A percentile compares a stretch with the other conserved stretches of the same genome.
phyloP scores from a whole-genome alignment of 2,329 filamentous ascomycete species.

The Xylariaceae sp. region DNA sequence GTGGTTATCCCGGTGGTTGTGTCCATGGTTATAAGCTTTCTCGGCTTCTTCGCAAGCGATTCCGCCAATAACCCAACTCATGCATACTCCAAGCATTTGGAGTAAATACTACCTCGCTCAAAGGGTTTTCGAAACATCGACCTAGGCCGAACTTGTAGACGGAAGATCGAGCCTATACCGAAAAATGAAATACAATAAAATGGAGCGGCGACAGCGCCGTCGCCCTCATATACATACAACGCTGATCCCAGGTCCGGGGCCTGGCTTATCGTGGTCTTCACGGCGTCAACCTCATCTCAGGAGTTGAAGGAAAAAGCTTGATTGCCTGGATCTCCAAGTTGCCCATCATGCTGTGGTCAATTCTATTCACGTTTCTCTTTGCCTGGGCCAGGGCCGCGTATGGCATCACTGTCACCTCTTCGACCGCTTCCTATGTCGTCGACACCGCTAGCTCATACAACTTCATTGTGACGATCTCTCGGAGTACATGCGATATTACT shows the following conservation, averaged over 20 bases:
- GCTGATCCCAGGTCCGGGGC: background rate
- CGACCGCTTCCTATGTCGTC: constrained; percentile 24
- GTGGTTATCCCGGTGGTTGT: too few species aligned
- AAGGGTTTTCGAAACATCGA: background rate
- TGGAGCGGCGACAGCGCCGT: background rate
- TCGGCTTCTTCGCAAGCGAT: too few species aligned
- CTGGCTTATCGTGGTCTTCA: constrained; percentile 4
- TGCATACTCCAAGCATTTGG: too few species aligned
- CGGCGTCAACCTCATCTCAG: background rate
- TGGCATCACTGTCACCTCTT: constrained; percentile 26
- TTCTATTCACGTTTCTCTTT: constrained; percentile 18
- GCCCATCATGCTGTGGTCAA: constrained; percentile 19
- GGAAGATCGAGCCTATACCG: constrained; percentile 7
- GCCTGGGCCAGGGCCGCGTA: constrained; percentile 23
- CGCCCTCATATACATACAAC: constrained; percentile 10
- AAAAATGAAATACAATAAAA: constrained; percentile 2
- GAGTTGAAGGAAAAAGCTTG: constrained; percentile 3
- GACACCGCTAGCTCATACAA: constrained; percentile 28
- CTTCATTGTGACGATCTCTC: constrained; percentile 28
- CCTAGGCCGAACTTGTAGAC: constrained; percentile 12
- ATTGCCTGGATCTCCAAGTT: constrained; percentile 3
- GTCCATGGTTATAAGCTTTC: too few species aligned
- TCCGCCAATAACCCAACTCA: too few species aligned
- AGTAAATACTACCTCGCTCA: too few species aligned
- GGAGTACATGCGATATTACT: constrained; percentile 51